These are phyloP conservation scores for Arachis monticola DNA, from an alignment of 331 rosid species.

Conservation along the genomic window DNA sequence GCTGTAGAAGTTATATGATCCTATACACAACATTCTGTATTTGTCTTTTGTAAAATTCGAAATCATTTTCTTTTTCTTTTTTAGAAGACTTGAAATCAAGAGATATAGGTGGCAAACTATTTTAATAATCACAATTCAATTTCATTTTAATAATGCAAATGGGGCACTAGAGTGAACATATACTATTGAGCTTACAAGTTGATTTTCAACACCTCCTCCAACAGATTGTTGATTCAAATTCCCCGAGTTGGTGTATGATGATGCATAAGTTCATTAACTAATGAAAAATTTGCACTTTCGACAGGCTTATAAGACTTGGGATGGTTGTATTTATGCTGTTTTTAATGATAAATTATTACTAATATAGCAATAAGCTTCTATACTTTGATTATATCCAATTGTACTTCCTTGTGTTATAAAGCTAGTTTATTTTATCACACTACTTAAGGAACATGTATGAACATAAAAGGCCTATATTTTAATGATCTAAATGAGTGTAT, in stretches of 20 bases:
- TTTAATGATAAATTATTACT: not conserved
- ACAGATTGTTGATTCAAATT: not conserved
- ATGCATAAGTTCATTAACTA: constrained; percentile 21
- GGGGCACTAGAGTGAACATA: not conserved
- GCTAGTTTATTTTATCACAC: not conserved
- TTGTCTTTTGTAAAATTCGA: too few species aligned
- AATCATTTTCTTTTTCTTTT: too few species aligned
- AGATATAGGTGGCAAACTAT: not conserved
- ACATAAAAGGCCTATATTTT: not conserved
- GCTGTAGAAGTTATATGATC: too few species aligned
- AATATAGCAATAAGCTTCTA: too few species aligned
- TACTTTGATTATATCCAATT: not conserved
- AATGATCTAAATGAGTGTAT: too few species aligned
- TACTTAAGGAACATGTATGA: not conserved
- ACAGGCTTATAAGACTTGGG: constrained; percentile 59
- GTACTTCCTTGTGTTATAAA: not conserved
- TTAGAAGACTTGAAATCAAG: too few species aligned
- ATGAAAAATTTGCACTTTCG: constrained; percentile 36
- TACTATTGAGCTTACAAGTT: constrained; percentile 47
- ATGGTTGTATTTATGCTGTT: constrained; percentile 45
- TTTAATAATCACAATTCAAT: not conserved
- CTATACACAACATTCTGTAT: too few species aligned
- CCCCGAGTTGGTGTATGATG: constrained; percentile 19
- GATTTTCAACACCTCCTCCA: not conserved
- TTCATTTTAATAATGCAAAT: not conserved